Evolutionary conservation across 306 rosid species (phyloP), one percentile per base, ranked within the genome.

Genomic region (Trifolium subterraneum): DNA sequence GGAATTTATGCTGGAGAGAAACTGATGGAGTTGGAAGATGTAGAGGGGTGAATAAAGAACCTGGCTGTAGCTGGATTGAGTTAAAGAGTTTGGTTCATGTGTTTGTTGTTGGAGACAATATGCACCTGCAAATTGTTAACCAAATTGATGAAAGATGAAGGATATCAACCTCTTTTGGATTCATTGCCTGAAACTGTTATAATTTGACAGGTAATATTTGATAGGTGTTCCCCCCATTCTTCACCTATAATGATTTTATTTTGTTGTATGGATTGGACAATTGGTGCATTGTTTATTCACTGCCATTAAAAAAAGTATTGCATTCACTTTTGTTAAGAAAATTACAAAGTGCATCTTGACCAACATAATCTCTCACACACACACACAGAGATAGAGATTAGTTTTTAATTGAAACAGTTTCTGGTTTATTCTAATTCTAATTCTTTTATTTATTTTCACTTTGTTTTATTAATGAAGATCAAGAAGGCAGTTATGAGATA

Each of bases 11-110:
- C 93, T 15, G 97, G 93, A 23, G 93, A 93, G 87, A 93, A 85
- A 78, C 84, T 93, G 47, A 78, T 85, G 82, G 93, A 87, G 86
- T 73, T 93, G 80, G 63, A 59, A 82, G 86, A 93, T 90, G 98
- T 36, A 80, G 93, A 64, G 93, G 98, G 68, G 96, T 88, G 60
- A 82, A 70, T 41, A 93, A 93, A 72, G 92, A 93, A 82, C 97
- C 93, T 45, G 97, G 97, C 10, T 93, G 98, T 78, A 93, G 98
- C 79, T 93, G 98, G 98, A 86, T 90, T 72, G 96, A 93, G 76
- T 44, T 90, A 82, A 87, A 84, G 78, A 86, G 81, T 76, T 84
- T 75, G 70, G 89, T 88, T 84, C 93, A 93, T 83, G 97, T 93
- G 54, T 93, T 93, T 76, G 93, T 93, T 71, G 98, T 84, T 81